Evolutionary conservation across 2,329 filamentous ascomycete species (phyloP), one percentile per base, ranked within the genome.

Genomic region (Diplodia sapinea): DNA sequence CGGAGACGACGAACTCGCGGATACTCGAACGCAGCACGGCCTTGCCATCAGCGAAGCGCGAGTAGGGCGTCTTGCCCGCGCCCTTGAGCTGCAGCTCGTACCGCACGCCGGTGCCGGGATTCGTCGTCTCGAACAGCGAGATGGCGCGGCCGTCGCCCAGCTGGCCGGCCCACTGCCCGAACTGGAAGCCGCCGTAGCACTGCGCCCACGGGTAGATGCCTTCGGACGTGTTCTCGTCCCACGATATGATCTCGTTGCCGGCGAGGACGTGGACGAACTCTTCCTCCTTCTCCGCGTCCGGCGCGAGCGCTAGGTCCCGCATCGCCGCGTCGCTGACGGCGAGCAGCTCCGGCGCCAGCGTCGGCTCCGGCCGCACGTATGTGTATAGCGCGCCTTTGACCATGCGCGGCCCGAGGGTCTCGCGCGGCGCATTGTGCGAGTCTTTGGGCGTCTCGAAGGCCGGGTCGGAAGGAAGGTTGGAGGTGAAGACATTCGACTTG

Each of bases 201-300:
- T 99, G 95, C 38, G 95, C 94, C 95, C 95, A 99, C 0, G 95
- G 94, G 77, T 99, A 99, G 52, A 95, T 88, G 23, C 91, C 90
- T 68, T 88, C 82, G 29, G 81, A 77, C 71, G 83, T 84, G 49
- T 77, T 72, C 68, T 90, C 86, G 70, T 93, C 86, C 87, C 91
- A 91, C 61, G 93, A 94, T 67, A 91, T 87, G 15, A 97, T 85
- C 74, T 88, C 89, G 76, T 95, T 96, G 2, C 95, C 95, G 0
- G 91, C 88, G 7, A 96, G 91, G 0, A 93, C 84, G 69, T 91
- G 84, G 70, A 87, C 86, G 77, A 98, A 97, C 12, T 92, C 89
- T 0, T 91, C 85, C 0, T 87, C 91, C 59, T 87, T 79, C 56
- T 89, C 88, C 72, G 95, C 91, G 2, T 86, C 87, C 1, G 84